Base-by-base conservation (phyloP, 73 alveolate genomes). In the Stentor coeruleus region DNA sequence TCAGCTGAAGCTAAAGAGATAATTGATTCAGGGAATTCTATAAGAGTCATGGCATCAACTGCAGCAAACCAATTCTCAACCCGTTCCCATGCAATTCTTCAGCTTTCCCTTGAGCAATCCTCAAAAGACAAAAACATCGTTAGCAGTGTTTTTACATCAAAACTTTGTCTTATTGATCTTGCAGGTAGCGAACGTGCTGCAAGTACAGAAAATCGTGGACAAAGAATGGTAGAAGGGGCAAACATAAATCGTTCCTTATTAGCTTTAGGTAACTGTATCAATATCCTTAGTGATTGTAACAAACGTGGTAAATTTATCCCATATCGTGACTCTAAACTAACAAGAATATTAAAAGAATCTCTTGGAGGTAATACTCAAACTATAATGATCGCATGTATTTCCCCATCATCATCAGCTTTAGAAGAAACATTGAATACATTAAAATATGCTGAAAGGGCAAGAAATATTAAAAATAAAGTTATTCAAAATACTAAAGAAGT, bases 291-390 rank as follows among this genome's bases (percentile, higher is more conserved):
- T 81, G 99, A 96, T 85, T 88, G 88, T 49, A 89, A 89, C 81
- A 93, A 95, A 66, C 90, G 91, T 33, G 86, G 81, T 74, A 91
- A 93, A 58, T 83, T 87, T 55, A 90, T 97, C 20, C 91, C 91
- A 4, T 85, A 85, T 20, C 83, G 91, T 39, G 74, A 85, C 84
- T 85, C 91, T 38, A 85, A 85, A 85, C 91, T 85, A 33, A 85
- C 91, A 14, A 82, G 58, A 58, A 30, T 85, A 82, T 82, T 85
- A 36, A 84, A 85, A 85, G 90, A 75, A 20, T 15, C 84, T 38
- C 11, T 75, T 31, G 99, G 99, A 36, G 99, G 99, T 39, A 98
- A 98, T 84, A 96, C 99, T 85, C 96, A 92, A 84, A 97, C 99
- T 6, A 85, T 94, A 74, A 98, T 98, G 99, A 92, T 98, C 20